Percentiles rank a stretch among this genome's conserved stretches.
phyloP scores from a whole-genome alignment of 176 grass and related monocot species.

The Oryza longistaminata region DNA sequence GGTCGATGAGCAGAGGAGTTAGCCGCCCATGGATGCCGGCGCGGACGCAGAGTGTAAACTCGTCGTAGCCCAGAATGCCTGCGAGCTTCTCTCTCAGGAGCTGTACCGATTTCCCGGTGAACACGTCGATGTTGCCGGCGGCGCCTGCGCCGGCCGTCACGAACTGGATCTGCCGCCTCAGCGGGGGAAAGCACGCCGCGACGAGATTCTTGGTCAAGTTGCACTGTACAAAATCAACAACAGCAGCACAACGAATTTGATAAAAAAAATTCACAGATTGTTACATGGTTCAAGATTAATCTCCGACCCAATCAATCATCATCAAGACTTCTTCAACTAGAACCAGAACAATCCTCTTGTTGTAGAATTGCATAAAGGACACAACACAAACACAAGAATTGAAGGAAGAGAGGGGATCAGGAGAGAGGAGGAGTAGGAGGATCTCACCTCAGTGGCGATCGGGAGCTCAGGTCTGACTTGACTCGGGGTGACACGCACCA shows the following conservation, averaged over 20 bases:
- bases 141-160: background rate
- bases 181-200: background rate
- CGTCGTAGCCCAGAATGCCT: too few species aligned
- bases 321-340: too few species aligned
- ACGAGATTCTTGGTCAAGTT: too few species aligned
- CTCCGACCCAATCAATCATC: too few species aligned
- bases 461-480: background rate
- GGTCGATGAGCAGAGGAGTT: conserved; percentile 23
- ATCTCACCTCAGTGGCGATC: background rate
- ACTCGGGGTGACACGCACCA: background rate
- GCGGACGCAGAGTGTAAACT: too few species aligned
- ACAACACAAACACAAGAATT: too few species aligned
- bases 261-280: background rate
- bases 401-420: too few species aligned
- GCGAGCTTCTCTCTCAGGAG: too few species aligned
- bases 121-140: background rate
- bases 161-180: conserved; percentile 22
- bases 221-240: background rate
- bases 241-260: background rate
- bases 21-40: background rate
- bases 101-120: too few species aligned
- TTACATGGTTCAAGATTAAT: too few species aligned
- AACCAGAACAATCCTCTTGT: too few species aligned
- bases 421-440: background rate
- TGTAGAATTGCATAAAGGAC: too few species aligned